phyloP scores from a whole-genome alignment of 2,329 filamentous ascomycete species.

The Escovopsis sp. region DNA sequence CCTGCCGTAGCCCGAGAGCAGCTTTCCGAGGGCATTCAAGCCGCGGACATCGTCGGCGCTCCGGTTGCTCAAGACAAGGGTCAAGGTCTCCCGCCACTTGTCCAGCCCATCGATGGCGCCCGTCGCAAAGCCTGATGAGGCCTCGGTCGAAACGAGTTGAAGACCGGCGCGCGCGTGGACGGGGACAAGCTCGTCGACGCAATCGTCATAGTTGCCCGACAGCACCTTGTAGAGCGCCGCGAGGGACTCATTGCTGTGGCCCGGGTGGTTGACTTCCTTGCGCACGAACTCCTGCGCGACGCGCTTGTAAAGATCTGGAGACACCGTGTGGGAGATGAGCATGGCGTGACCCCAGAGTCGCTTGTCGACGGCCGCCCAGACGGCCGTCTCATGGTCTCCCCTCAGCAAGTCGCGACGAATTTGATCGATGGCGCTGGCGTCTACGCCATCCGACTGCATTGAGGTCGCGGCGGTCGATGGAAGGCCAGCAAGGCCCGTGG shows the following conservation, averaged over 20 bases:
- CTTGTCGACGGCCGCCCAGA: constrained; percentile 87
- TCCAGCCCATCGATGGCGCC: constrained; percentile 76
- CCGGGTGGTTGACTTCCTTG: constrained; percentile 76
- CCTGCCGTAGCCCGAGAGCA: constrained; percentile 74
- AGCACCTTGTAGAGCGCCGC: constrained; percentile 88
- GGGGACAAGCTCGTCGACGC: constrained; percentile 88
- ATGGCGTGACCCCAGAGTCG: constrained; percentile 94
- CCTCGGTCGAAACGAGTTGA: constrained; percentile 71
- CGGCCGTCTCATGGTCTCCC: constrained; percentile 79
- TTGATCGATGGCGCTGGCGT: constrained; percentile 53
- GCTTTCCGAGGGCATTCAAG: constrained; percentile 62
- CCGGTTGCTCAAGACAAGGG: constrained; percentile 75
- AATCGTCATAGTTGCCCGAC: constrained; percentile 86
- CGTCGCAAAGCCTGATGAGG: constrained; percentile 43
- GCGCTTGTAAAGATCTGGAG: constrained; percentile 75
- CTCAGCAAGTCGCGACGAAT: constrained; percentile 59
- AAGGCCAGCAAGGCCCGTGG: constrained; percentile 2
- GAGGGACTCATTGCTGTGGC: constrained; percentile 70
- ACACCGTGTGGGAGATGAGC: constrained; percentile 67
- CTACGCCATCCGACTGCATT: constrained; percentile 49
- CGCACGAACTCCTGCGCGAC: constrained; percentile 91
- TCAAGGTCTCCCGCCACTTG: constrained; percentile 85
- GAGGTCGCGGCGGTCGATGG: constrained; percentile 12
- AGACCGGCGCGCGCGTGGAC: constrained; percentile 83
- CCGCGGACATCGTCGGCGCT: constrained; percentile 66